Base-by-base conservation (phyloP, 805 yeast species). In the Candida berthetii region DNA sequence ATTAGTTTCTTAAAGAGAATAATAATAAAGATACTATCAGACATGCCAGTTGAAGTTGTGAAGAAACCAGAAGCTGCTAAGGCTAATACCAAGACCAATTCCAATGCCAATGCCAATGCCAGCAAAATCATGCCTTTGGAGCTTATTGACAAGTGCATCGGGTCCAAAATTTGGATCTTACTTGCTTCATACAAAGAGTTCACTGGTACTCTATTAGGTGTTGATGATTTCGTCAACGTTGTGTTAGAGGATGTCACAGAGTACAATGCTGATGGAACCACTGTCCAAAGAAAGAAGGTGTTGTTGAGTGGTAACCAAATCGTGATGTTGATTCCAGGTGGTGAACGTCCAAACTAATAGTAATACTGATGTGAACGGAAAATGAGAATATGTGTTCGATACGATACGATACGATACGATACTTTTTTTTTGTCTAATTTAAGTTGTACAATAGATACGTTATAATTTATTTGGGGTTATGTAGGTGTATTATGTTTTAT, bases 181-280 rank as follows among this genome's bases (percentile, higher is more conserved):
- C 71, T 72, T 58, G 63, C 67, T 40, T 71, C 74, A 17, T 69
- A 72, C 44, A 78, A 78, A 58, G 97, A 90, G 59, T 93, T 88
- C 58, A 73, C 76, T n/a, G 99, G 99, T 1, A 86, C 80, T 4
- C 69, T 93, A 39, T 76, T 84, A 24, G 98, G 98, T 1, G 91
- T 91, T 61, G 99, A 93, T 60, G 98, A 93, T 62, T 91, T 83
- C 54, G 97, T 93, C 45, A 93, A 87, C 58, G 80, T 90, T 62
- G 95, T 93, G 10, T 71, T 93, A 40, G 85, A 85, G 52, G 82
- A 90, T 52, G 97, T 84, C 31, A 72, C 73, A 8, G 96, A 86
- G 53, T 67, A 61, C 34, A 76, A 71, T 40, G 65, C 61, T 34
- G 71, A 69, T 29, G 73, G 72, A 5, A 55, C 60, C 42, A 64